Evolutionary conservation across 148 eudicot genomes (phyloP).

Genomic region (Chenopodium quinoa): DNA sequence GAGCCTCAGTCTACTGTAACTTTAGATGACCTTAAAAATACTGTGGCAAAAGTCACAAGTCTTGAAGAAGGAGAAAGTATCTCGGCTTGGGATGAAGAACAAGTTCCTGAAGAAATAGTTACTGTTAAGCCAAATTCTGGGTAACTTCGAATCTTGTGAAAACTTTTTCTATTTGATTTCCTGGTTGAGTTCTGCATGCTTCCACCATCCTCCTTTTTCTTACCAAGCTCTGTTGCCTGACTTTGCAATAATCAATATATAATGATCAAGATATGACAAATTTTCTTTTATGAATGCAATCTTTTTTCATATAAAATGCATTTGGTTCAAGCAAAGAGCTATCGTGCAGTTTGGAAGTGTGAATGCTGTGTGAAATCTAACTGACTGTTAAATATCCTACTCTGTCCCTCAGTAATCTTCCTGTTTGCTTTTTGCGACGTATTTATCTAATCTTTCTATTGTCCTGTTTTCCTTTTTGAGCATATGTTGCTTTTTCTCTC

Average conservation of each 20-base stretch:
- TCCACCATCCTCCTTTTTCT: not conserved
- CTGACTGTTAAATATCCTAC: too few relatives aligned
- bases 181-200: not conserved
- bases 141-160: conserved; percentile 33
- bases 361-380: not conserved
- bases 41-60: conserved; percentile 47
- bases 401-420: too few relatives aligned
- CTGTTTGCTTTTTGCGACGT: too few relatives aligned
- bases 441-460: too few relatives aligned
- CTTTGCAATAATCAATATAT: not conserved
- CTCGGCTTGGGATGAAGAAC: conserved; percentile 71
- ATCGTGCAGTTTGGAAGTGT: not conserved
- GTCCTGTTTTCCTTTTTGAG: too few relatives aligned
- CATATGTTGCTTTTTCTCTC: too few relatives aligned
- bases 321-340: not conserved
- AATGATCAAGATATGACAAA: not conserved
- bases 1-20: conserved; percentile 71
- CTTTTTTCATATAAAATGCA: not conserved
- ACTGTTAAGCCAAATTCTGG: conserved; percentile 57
- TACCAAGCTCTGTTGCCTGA: not conserved
- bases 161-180: not conserved
- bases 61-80: conserved; percentile 55
- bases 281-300: not conserved
- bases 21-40: conserved; percentile 51
- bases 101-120: conserved; percentile 81